Conservation (phyloP, 805 yeast species). For the Yamadazyma sp. region DNA sequence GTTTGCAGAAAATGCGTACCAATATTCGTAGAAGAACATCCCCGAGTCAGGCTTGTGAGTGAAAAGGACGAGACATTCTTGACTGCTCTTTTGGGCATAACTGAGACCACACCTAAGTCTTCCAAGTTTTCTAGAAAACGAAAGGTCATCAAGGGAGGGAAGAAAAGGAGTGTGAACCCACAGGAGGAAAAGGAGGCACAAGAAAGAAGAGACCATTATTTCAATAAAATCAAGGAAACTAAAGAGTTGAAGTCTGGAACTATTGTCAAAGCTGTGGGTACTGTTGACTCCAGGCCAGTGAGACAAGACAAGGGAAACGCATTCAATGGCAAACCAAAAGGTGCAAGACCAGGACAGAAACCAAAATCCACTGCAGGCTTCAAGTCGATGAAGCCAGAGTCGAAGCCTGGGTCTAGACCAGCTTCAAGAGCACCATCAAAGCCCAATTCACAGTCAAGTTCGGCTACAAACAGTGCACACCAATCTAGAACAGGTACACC, state of each 20-base stretch:
- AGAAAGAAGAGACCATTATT: conserved; percentile 39
- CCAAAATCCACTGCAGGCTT: no score
- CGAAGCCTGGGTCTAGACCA: no score
- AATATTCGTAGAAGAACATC: conserved; percentile 13
- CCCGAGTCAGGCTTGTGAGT: conserved; percentile 30
- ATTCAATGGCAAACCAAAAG: background rate
- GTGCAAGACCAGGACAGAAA: no score
- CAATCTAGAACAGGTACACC: conserved; percentile 14
- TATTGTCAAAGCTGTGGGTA: conserved; percentile 40
- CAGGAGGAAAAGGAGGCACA: conserved; percentile 21
- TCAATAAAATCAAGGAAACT: conserved; percentile 30
- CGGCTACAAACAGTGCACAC: conserved; percentile 10
- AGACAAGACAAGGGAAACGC: conserved; percentile 2
- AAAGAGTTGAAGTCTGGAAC: conserved; percentile 36
- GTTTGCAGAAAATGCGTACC: conserved; percentile 46
- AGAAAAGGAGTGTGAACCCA: conserved; percentile 13
- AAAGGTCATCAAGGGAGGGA: conserved; percentile 28
- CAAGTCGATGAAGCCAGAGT: no score
- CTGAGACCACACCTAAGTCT: conserved; percentile 32
- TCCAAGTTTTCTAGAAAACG: conserved; percentile 33
- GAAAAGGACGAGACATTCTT: conserved; percentile 50
- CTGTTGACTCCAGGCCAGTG: no score
- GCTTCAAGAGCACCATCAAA: background rate
- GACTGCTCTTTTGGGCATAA: conserved; percentile 48
- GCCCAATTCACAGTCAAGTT: conserved; percentile 1